Evolutionary conservation across 345 rosid genomes (phyloP).

Genomic region (Aquilaria yunnanensis): DNA sequence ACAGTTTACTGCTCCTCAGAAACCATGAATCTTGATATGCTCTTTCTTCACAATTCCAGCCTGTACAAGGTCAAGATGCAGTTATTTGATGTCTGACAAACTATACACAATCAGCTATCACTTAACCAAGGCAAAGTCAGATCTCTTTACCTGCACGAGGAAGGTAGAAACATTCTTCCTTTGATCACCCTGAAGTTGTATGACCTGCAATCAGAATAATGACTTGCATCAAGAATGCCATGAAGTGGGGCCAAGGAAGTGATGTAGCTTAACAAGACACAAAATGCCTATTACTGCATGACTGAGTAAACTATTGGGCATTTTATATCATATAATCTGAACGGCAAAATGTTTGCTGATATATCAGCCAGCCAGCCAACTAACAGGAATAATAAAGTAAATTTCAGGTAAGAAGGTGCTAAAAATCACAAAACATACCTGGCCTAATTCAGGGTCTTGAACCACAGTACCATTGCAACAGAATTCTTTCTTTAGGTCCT

Average conservation of each 20-base stretch:
- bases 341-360: neutral
- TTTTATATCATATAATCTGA: neutral
- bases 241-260: neutral
- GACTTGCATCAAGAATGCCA: neutral
- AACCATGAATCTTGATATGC: slow-evolving; percentile 5
- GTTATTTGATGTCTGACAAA: neutral
- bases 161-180: slow-evolving; percentile 31
- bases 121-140: neutral
- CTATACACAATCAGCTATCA: neutral
- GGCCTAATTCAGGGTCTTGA: slow-evolving; percentile 53
- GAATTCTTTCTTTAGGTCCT: slow-evolving; percentile 56
- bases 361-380: too few species aligned
- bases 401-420: neutral
- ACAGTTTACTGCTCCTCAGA: slow-evolving; percentile 4
- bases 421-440: slow-evolving; percentile 20
- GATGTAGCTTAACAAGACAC: neutral
- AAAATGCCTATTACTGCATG: neutral
- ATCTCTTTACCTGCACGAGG: slow-evolving; percentile 27
- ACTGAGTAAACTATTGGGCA: neutral
- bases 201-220: slow-evolving; percentile 15
- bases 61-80: neutral
- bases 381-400: too few species aligned
- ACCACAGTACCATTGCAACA: slow-evolving; percentile 62
- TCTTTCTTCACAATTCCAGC: slow-evolving; percentile 6
- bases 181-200: slow-evolving; percentile 33